phyloP scores from a whole-genome alignment of 768 basidiomycete species.

The Termitomyces heimii region DNA sequence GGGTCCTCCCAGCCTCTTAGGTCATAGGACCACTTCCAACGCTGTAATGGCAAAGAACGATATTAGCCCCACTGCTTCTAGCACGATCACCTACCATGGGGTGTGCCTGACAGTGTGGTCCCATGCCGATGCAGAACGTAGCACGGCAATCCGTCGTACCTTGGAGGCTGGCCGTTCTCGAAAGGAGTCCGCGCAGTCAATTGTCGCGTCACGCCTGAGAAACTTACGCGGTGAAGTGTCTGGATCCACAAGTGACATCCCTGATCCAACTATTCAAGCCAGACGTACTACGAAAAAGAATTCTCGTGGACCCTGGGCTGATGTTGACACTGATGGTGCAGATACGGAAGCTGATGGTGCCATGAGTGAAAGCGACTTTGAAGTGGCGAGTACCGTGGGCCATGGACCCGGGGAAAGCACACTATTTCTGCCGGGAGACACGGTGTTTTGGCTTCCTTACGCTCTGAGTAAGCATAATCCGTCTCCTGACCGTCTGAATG shows the following conservation, averaged over 20 bases:
- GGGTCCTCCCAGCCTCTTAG: conserved; percentile 65
- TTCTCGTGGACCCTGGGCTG: conserved; percentile 64
- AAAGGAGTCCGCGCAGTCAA: conserved; percentile 75
- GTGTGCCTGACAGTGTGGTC: conserved; percentile 96
- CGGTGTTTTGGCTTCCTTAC: conserved; percentile 94
- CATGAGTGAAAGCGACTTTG: conserved; percentile 84
- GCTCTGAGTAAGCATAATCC: conserved; percentile 62
- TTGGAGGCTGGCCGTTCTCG: conserved; percentile 73
- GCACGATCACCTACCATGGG: conserved; percentile 75
- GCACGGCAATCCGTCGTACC: conserved; percentile 76
- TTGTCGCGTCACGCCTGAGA: conserved; percentile 63
- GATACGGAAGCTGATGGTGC: conserved; percentile 73
- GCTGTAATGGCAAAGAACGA: conserved; percentile 26
- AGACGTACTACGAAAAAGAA: conserved; percentile 49
- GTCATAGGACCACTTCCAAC: conserved; percentile 32
- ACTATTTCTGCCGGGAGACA: conserved; percentile 81
- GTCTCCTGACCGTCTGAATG: conserved; percentile 7
- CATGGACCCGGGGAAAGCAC: conserved; percentile 87
- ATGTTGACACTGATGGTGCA: conserved; percentile 67
- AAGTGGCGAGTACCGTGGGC: conserved; percentile 73
- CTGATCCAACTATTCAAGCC: conserved; percentile 56
- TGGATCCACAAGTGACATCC: conserved; percentile 34
- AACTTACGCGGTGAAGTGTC: conserved; percentile 51
- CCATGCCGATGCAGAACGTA: conserved; percentile 86
- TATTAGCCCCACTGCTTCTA: conserved; percentile 26